Conservation (phyloP, 2,329 filamentous ascomycete genomes). For the Ceratocystis cacaofunesta region DNA sequence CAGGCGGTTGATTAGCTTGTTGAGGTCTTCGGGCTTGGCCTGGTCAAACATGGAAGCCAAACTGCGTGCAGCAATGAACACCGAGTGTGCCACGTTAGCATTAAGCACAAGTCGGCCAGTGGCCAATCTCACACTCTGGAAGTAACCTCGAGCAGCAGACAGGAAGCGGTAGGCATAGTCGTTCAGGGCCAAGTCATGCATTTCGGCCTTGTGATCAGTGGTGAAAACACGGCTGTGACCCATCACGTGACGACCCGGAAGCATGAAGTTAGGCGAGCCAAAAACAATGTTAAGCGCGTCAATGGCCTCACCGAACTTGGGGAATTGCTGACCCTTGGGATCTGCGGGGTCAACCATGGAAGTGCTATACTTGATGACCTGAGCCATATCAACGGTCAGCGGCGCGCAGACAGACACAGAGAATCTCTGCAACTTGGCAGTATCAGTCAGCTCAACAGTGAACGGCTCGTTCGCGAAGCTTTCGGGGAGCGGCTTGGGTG, state of each 20-base stretch:
- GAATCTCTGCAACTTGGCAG: constrained; percentile 28
- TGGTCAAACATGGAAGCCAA: constrained; percentile 6
- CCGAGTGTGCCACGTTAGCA: constrained; percentile 38
- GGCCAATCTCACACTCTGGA: constrained; percentile 38
- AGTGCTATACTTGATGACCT: constrained; percentile 31
- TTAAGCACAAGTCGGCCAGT: constrained; percentile 42
- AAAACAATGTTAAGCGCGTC: constrained; percentile 40
- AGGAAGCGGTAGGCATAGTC: constrained; percentile 20
- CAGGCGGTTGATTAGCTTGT: constrained; percentile 30
- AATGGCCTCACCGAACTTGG: constrained; percentile 34
- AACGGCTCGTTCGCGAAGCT: constrained; percentile 4
- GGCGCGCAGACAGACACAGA: constrained; percentile 28
- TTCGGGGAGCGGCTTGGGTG: constrained; percentile 10
- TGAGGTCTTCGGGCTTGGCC: constrained; percentile 30
- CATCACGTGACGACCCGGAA: constrained; percentile 27
- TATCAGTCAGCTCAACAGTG: constrained; percentile 9
- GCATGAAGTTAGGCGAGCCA: constrained; percentile 30
- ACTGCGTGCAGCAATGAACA: constrained; percentile 28
- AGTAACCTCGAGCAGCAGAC: constrained; percentile 35
- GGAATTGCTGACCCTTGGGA: constrained; percentile 25
- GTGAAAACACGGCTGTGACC: constrained; percentile 38
- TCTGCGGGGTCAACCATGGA: constrained; percentile 29
- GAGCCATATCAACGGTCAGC: constrained; percentile 24
- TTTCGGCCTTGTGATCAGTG: background rate
- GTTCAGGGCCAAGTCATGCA: constrained; percentile 20